Percentiles rank a stretch among this genome's conserved stretches.
These are phyloP conservation scores for Myochromella boudieri DNA, from an alignment of 768 basidiomycete species.

Conservation along the genomic window DNA sequence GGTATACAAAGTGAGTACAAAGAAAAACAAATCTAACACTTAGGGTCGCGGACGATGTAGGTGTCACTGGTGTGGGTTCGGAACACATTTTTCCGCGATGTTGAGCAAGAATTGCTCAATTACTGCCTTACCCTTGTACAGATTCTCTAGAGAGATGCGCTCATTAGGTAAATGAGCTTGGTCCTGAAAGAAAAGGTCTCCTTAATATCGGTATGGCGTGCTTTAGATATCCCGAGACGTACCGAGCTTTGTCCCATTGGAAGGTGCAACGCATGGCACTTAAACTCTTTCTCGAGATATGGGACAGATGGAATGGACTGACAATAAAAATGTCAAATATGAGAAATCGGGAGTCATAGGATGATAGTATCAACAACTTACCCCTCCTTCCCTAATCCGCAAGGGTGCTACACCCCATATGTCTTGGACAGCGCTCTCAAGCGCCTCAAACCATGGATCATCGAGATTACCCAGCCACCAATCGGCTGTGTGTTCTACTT, in stretches of 20 bases:
- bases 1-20: no score
- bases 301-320: constrained; percentile 95
- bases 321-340: constrained; percentile 3
- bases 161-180: constrained; percentile 95
- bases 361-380: constrained; percentile 50
- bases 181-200: constrained; percentile 47
- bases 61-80: neutral
- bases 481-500: constrained; percentile 80
- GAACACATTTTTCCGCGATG: constrained; percentile 36
- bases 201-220: constrained; percentile 1
- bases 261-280: constrained; percentile 86
- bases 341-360: neutral
- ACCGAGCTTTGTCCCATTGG: constrained; percentile 93
- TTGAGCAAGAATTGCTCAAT: constrained; percentile 70
- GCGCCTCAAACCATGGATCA: constrained; percentile 81
- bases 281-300: constrained; percentile 89
- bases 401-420: constrained; percentile 89
- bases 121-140: constrained; percentile 75
- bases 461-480: constrained; percentile 96
- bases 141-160: constrained; percentile 80
- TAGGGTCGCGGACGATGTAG: no score
- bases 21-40: no score
- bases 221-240: constrained; percentile 23
- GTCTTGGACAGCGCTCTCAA: constrained; percentile 78
- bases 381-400: constrained; percentile 91